These are phyloP conservation scores for Sanghuangporus baumii DNA, from an alignment of 1,284 basidiomycete species.

Conservation along the genomic window DNA sequence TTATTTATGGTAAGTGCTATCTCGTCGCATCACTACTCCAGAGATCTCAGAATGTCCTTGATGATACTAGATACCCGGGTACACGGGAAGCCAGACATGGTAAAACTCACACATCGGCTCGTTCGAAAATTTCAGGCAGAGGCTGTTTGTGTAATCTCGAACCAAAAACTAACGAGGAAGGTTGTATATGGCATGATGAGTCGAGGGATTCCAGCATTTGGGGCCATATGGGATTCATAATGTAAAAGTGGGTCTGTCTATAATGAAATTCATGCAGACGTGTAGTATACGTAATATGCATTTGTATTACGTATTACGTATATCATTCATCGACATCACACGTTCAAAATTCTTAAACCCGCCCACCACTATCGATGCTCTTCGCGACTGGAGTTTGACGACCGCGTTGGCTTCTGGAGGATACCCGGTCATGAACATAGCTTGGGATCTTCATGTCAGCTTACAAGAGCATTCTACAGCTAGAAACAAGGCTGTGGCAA, in stretches of 20 bases:
- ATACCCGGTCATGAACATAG: not conserved
- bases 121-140: slow-evolving; percentile 57
- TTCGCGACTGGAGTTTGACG: not conserved
- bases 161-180: slow-evolving; percentile 54
- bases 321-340: too few species aligned
- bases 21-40: not conserved
- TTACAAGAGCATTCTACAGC: slow-evolving; percentile 43
- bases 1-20: slow-evolving; percentile 44
- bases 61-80: slow-evolving; percentile 46
- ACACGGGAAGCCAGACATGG: slow-evolving; percentile 59
- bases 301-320: not conserved
- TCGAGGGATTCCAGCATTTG: slow-evolving; percentile 54
- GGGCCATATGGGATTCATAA: slow-evolving; percentile 51
- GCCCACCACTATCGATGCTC: not conserved
- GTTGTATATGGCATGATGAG: slow-evolving; percentile 57
- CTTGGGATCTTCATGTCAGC: slow-evolving; percentile 19
- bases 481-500: slow-evolving; percentile 45
- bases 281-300: not conserved
- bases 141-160: slow-evolving; percentile 56
- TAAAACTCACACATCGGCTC: slow-evolving; percentile 50
- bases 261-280: not conserved
- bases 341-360: not conserved
- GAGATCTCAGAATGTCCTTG: not conserved
- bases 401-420: not conserved
- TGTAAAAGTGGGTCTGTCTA: not conserved